Conservation (phyloP, 179 eudicot species). For the Beta lomatogona region DNA sequence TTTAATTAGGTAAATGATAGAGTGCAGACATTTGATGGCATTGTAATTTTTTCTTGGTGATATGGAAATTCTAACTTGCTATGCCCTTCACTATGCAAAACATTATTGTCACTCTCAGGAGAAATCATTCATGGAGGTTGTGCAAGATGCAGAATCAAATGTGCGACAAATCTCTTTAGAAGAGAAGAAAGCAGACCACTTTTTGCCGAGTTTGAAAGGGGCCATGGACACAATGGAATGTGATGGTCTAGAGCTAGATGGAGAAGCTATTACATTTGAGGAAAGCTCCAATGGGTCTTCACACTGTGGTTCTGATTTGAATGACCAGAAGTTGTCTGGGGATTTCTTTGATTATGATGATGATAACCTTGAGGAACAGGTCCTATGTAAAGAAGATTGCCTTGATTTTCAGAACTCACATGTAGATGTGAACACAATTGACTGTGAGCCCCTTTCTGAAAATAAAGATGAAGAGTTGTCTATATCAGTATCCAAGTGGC, state of each 20-base stretch:
- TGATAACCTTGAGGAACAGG: slow-evolving; percentile 42
- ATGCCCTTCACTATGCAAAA: slow-evolving; percentile 46
- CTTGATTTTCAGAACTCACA: slow-evolving; percentile 55
- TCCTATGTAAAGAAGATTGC: slow-evolving; percentile 43
- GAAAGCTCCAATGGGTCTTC: slow-evolving; percentile 39
- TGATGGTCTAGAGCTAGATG: slow-evolving; percentile 37
- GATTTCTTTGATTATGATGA: slow-evolving; percentile 55
- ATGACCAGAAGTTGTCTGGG: slow-evolving; percentile 41
- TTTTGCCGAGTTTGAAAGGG: slow-evolving; percentile 34
- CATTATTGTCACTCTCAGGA: slow-evolving; percentile 53
- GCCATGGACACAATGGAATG: slow-evolving; percentile 33
- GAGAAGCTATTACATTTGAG: slow-evolving; percentile 38
- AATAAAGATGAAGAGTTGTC: slow-evolving; percentile 49
- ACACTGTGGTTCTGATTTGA: slow-evolving; percentile 40
- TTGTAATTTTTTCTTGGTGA: slow-evolving; percentile 21
- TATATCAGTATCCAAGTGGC: slow-evolving; percentile 48
- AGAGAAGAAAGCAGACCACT: slow-evolving; percentile 38
- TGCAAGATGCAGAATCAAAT: slow-evolving; percentile 44
- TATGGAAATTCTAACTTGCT: slow-evolving; percentile 65
- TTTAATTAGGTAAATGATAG: too few relatives aligned
- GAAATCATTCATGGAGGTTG: slow-evolving; percentile 41
- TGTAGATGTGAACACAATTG: slow-evolving; percentile 55
- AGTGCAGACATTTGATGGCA: too few relatives aligned
- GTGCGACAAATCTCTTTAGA: slow-evolving; percentile 33
- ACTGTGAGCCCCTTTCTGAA: slow-evolving; percentile 42